Base-by-base conservation (phyloP, 352 stramenopile genomes). In the Nothophytophthora sp. region DNA sequence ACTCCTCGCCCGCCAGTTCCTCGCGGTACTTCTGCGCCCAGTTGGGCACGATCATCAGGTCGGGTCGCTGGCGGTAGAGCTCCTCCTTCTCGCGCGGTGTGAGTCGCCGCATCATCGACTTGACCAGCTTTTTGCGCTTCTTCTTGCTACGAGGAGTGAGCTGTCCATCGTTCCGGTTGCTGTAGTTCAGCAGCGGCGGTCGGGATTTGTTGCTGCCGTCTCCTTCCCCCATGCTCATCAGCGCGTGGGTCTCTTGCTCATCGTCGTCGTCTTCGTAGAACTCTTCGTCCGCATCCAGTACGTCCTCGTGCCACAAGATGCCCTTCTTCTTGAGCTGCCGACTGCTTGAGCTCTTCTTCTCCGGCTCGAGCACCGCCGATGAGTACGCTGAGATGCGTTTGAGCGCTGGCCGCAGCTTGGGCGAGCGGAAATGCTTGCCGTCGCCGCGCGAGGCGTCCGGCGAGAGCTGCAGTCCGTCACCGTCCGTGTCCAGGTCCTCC, bases 1-100 rank as follows among this genome's bases (percentile, higher is more conserved):
- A 76, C 32, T 90, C 78, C 37, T 75, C 72, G 20, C 83, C 82
- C 22, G 76, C 71, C 39, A 95, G 72, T 48, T 92, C 85, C 59
- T 95, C 81, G 25, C 85, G 81, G 45, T 95, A 95, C 50, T 95
- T 95, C 41, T 93, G 82, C 8, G 85, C 85, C 85, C 85, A 95
- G 44, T 95, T 95, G 3, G 85, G 85, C 38, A 92, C 70, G 62
- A 95, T 95, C 81, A 90, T 90, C 45, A 95, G 49, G 32, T 95
- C 85, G 18, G 85, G 85, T 24, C 85, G 82, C 63, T 88, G 68
- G 25, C 70, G 53, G 39, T 95, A 95, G 23, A 95, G 64, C 56
- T 90, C 85, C 60, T 95, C 85, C 50, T 95, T 95, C 54, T 95
- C 85, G 18, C 60, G 76, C 4, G 85, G 78, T 7, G 73, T 93